These are phyloP conservation scores for Neurospora crassa DNA, from an alignment of 2,329 filamentous ascomycete species.

Conservation along the genomic window DNA sequence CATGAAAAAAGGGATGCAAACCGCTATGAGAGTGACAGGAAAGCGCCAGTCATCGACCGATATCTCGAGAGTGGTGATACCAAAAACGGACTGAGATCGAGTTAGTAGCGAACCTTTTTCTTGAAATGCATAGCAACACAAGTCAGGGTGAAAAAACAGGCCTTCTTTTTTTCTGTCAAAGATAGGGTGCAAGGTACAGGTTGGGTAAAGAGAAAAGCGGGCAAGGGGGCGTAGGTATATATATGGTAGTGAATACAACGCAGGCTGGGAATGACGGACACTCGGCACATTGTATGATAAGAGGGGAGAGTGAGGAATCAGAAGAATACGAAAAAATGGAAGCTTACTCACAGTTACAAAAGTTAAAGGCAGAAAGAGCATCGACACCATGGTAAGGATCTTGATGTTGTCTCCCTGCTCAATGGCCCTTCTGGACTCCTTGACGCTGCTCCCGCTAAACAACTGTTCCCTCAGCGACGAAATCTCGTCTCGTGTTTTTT, in stretches of 20 bases:
- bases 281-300: background rate
- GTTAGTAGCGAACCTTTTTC: background rate
- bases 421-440: slow-evolving; percentile 50
- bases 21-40: slow-evolving; percentile 54
- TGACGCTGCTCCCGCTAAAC: slow-evolving; percentile 53
- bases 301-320: background rate
- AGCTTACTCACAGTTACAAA: slow-evolving; percentile 42
- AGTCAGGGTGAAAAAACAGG: no score
- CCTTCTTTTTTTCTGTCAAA: background rate
- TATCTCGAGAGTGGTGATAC: slow-evolving; percentile 38
- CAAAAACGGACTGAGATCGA: slow-evolving; percentile 38
- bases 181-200: background rate
- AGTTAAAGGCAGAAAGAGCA: slow-evolving; percentile 51
- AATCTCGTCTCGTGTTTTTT: slow-evolving; percentile 44
- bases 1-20: slow-evolving; percentile 41
- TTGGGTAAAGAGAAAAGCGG: background rate
- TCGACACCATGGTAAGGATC: slow-evolving; percentile 47
- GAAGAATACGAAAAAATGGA: background rate
- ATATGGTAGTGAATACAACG: background rate
- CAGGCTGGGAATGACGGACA: background rate
- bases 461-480: slow-evolving; percentile 49
- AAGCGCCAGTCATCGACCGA: slow-evolving; percentile 35
- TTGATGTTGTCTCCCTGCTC: slow-evolving; percentile 56
- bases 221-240: background rate
- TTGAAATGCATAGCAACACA: background rate